Conservation (phyloP, 2,329 filamentous ascomycete genomes). For the Colletotrichum agaves region DNA sequence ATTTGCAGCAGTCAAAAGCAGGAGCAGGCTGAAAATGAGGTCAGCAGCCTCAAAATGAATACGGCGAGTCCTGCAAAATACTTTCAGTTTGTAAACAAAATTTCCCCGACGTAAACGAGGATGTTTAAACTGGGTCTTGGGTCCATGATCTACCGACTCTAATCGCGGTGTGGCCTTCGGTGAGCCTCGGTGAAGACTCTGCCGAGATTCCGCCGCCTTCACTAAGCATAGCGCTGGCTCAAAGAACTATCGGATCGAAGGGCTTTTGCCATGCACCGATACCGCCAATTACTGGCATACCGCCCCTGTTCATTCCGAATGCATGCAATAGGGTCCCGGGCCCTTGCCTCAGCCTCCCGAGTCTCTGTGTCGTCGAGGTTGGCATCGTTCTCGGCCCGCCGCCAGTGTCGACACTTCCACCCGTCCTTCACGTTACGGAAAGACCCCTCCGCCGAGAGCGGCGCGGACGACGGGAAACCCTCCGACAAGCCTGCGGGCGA, state of each 20-base stretch:
- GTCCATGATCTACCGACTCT: neutral
- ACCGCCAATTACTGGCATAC: conserved; percentile 37
- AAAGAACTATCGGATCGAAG: conserved; percentile 17
- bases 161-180: conserved; percentile 21
- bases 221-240: conserved; percentile 26
- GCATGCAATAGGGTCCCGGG: conserved; percentile 42
- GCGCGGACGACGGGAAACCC: conserved; percentile 36
- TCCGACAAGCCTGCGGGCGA: conserved; percentile 36
- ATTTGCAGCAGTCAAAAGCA: neutral
- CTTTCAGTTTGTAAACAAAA: too few species aligned
- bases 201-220: conserved; percentile 37
- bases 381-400: conserved; percentile 27
- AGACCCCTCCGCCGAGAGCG: conserved; percentile 32
- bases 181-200: conserved; percentile 34
- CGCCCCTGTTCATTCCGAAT: conserved; percentile 39
- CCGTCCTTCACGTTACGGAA: conserved; percentile 34
- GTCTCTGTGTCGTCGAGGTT: conserved; percentile 30
- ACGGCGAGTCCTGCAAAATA: too few species aligned
- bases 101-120: neutral
- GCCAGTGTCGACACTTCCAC: conserved; percentile 38
- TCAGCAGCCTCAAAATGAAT: neutral
- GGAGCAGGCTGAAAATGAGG: neutral
- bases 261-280: conserved; percentile 23
- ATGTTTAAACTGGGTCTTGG: neutral
- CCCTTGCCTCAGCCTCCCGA: conserved; percentile 39